Conservation (phyloP, 208 protist genomes). For the Wallacemonas rigidus region DNA sequence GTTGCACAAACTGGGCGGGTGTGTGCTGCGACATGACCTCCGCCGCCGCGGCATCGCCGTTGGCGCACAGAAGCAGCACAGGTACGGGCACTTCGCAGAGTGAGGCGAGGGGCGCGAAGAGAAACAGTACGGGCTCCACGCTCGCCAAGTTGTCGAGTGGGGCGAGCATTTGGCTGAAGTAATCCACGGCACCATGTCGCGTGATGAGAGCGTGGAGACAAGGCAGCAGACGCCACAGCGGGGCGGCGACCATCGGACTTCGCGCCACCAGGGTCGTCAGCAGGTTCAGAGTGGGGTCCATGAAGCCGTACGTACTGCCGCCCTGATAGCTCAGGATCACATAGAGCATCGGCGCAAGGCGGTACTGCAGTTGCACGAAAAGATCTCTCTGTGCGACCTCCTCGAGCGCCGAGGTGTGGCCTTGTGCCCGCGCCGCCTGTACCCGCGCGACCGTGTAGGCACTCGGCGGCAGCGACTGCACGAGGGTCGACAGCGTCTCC, state of each 20-base stretch:
- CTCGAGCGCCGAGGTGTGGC: constrained; percentile 4
- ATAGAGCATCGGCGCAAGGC: constrained; percentile 73
- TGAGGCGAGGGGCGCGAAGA: constrained; percentile 38
- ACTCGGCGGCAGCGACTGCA: constrained; percentile 63
- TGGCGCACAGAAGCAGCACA: constrained; percentile 14
- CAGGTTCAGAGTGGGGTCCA: constrained; percentile 84
- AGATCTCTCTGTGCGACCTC: constrained; percentile 39
- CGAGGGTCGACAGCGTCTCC: constrained; percentile 78
- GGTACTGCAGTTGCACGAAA: constrained; percentile 65
- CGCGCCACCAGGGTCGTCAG: constrained; percentile 83
- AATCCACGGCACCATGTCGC: constrained; percentile 77
- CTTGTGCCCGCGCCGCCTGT: constrained; percentile 10
- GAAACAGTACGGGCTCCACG: constrained; percentile 71
- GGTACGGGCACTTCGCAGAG: constrained; percentile 33
- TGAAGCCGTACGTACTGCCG: constrained; percentile 80
- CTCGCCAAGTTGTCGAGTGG: constrained; percentile 92
- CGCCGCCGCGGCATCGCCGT: constrained; percentile 23
- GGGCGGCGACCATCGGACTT: constrained; percentile 60
- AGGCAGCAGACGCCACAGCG: constrained; percentile 69
- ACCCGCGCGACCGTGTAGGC: constrained; percentile 12
- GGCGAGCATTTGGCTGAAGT: constrained; percentile 84
- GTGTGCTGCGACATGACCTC: constrained; percentile 43
- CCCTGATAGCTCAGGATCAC: constrained; percentile 62
- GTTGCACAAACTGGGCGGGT: constrained; percentile 69
- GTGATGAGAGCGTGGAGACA: constrained; percentile 68